Evolutionary conservation across 768 basidiomycete species (phyloP), one percentile per base, ranked within the genome.

Genomic region (Suillus subaureus): DNA sequence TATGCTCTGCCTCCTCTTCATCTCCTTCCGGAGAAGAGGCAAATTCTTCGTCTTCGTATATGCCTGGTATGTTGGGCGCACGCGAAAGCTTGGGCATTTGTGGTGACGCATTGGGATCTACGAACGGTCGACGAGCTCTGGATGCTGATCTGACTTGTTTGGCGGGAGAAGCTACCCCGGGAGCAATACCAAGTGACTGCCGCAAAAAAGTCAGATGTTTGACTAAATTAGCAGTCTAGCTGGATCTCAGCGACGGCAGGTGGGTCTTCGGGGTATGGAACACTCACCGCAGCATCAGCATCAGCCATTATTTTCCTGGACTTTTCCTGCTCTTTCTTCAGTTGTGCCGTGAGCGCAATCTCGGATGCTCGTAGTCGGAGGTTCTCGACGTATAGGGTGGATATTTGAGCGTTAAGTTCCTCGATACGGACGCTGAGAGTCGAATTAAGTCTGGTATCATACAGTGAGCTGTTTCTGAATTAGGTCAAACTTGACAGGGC

Each of bases 351-450:
- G 61, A 94, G 85, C 13, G 89, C 85, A 70, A 93, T 91, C 78
- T 93, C 91, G 23, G 91, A 91, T 70, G 91, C 88, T 64, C 90
- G 88, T 69, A 94, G 82, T 63, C 90, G 86, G 61, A 94, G 84
- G 77, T 94, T 94, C 81, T 94, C 92, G 67, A 89, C 87, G 66
- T 92, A 88, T 57, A 94, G 84, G n/a, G 84, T 84, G 55, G 92
- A 89, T 77, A 94, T 89, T 78, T 94, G 90, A 43, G 87, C 83
- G 74, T 93, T 91, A 63, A 94, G 85, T 74, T 94, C 92, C 75
- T 94, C 92, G 72, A 94, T 89, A 56, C 91, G 88, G 67, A 91
- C 82, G 77, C 91, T 93, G 67, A 94, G 83, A 21, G 91, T 93
- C 51, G 92, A 92, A 79, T 94, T 94, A 68, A 94, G 87, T 75